Conservation (phyloP, 352 stramenopile genomes). For the Globisporangium parvum region DNA sequence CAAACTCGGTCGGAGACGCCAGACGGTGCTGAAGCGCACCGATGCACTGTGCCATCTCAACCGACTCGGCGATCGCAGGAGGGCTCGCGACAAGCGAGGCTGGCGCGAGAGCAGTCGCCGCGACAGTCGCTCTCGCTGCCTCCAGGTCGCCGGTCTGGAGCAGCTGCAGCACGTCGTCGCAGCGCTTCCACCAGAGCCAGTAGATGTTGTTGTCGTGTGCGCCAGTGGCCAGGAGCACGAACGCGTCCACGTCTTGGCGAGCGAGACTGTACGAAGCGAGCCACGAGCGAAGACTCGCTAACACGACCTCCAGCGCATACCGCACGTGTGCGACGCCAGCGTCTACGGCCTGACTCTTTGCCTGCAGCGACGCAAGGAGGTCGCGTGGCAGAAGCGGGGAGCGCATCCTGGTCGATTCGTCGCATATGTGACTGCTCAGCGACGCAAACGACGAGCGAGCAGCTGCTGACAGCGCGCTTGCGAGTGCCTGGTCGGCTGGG, state of each 20-base stretch:
- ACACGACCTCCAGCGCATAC: conserved; percentile 22
- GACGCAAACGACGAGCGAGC: conserved; percentile 20
- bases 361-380: conserved; percentile 18
- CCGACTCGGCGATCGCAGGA: conserved; percentile 5
- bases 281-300: conserved; percentile 26
- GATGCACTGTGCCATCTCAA: conserved; percentile 4
- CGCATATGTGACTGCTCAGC: conserved; percentile 11
- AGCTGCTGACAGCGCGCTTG: conserved; percentile 1
- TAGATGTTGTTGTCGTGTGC: conserved; percentile 30
- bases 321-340: conserved; percentile 20
- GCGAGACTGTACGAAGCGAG: conserved; percentile 30
- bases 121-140: conserved; percentile 1
- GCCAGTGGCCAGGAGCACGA: conserved; percentile 31
- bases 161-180: conserved; percentile 7
- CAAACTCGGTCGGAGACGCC: background rate
- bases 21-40: conserved; percentile 5
- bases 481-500: conserved; percentile 5
- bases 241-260: conserved; percentile 36
- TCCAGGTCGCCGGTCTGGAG: conserved; percentile 1
- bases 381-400: conserved; percentile 13
- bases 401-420: conserved; percentile 7
- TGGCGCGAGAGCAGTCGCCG: background rate
- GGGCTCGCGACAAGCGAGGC: conserved; percentile 1
- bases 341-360: conserved; percentile 28
- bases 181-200: conserved; percentile 37